These are phyloP conservation scores for Lasiosphaeria hispida DNA, from an alignment of 495 filamentous ascomycete species.

Conservation along the genomic window DNA sequence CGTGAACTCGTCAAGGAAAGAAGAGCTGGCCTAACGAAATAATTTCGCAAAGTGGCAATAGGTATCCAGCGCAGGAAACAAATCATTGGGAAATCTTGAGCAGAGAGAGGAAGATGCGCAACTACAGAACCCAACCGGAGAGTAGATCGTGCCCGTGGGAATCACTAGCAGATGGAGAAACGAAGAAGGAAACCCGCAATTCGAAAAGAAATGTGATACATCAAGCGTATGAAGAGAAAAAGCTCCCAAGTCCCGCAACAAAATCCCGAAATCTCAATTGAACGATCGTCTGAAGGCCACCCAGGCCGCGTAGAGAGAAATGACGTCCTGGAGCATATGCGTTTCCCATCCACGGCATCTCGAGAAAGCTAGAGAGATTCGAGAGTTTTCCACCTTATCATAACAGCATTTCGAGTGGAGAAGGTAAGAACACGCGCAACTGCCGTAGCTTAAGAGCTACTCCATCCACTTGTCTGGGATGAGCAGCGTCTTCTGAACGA, in stretches of 20 bases:
- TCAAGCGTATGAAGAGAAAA: slow-evolving; percentile 20
- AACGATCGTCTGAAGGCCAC: slow-evolving; percentile 20
- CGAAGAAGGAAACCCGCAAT: slow-evolving; percentile 9
- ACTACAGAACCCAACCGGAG: slow-evolving; percentile 20
- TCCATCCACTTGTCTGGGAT: too few relatives aligned
- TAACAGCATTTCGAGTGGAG: slow-evolving; percentile 7
- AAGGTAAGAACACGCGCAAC: slow-evolving; percentile 10
- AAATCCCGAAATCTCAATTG: slow-evolving; percentile 24
- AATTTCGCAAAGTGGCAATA: slow-evolving; percentile 21
- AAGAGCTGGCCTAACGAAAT: slow-evolving; percentile 14
- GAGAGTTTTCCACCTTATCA: slow-evolving; percentile 10
- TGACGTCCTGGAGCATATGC: slow-evolving; percentile 13
- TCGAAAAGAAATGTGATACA: slow-evolving; percentile 22
- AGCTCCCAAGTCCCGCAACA: slow-evolving; percentile 20
- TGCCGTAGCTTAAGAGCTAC: not conserved
- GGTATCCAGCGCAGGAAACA: slow-evolving; percentile 32
- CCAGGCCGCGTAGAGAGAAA: slow-evolving; percentile 14
- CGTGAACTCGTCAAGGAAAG: slow-evolving; percentile 21
- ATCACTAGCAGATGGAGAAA: slow-evolving; percentile 22
- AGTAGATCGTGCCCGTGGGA: slow-evolving; percentile 20
- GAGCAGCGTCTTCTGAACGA: too few relatives aligned
- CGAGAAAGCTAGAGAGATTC: not conserved
- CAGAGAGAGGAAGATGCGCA: slow-evolving; percentile 30
- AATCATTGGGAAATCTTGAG: slow-evolving; percentile 32
- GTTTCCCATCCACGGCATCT: slow-evolving; percentile 2